Evolutionary conservation across 352 stramenopile species (phyloP).

Genomic region (Pythium rhizo-oryzae): DNA sequence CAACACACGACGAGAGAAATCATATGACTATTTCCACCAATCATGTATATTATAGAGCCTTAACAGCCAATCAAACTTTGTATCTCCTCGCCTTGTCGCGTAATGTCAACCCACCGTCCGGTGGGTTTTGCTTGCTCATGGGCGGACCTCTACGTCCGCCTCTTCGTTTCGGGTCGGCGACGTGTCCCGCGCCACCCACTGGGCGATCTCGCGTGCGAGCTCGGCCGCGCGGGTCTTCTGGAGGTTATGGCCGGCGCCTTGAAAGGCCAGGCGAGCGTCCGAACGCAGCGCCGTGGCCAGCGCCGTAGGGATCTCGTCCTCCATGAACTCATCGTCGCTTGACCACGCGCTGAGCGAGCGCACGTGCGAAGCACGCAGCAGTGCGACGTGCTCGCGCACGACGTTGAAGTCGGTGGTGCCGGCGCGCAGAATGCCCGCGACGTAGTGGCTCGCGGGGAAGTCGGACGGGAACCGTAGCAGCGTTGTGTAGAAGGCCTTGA

Average conservation of each 20-base stretch:
- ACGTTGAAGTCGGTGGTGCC: conserved; percentile 49
- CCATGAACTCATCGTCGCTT: conserved; percentile 61
- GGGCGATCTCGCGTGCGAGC: conserved; percentile 41
- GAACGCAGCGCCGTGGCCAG: conserved; percentile 40
- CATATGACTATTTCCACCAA: conserved; percentile 11
- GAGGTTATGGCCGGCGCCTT: conserved; percentile 66
- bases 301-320: conserved; percentile 51
- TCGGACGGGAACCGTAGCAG: conserved; percentile 52
- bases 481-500: conserved; percentile 53
- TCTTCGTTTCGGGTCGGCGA: neutral
- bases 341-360: conserved; percentile 63
- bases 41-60: neutral
- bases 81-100: neutral
- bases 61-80: conserved; percentile 13
- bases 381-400: conserved; percentile 36
- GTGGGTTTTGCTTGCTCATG: neutral
- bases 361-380: conserved; percentile 26
- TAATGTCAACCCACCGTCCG: neutral
- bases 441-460: conserved; percentile 52
- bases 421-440: conserved; percentile 53
- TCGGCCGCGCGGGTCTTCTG: conserved; percentile 69
- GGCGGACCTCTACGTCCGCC: neutral
- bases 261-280: conserved; percentile 47
- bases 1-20: neutral
- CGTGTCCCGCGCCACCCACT: conserved; percentile 39